A percentile compares a stretch with the other conserved stretches of the same genome.
Conservation (phyloP, 2,329 filamentous ascomycete genomes). For the Penicillium sp. region DNA sequence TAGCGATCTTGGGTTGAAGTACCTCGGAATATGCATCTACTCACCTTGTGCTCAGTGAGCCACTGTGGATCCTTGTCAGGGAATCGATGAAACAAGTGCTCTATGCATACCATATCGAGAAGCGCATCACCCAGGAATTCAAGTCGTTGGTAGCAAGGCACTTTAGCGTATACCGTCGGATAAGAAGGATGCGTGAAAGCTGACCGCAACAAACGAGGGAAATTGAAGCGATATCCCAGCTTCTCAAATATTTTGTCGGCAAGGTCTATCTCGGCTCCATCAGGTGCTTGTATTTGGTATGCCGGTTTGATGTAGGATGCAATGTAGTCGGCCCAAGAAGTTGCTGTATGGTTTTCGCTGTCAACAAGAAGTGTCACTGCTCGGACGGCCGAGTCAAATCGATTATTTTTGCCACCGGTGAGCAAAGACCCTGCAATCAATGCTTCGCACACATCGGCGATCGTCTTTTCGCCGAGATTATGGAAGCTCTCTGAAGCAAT, state of each 20-base stretch:
- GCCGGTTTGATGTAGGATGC: constrained; percentile 64
- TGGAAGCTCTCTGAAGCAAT: constrained; percentile 53
- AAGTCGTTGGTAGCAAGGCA: constrained; percentile 85
- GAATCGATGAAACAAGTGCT: constrained; percentile 74
- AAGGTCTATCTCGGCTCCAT: constrained; percentile 67
- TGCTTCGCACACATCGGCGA: constrained; percentile 93
- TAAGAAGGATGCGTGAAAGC: constrained; percentile 89
- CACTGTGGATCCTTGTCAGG: constrained; percentile 86
- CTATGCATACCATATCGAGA: constrained; percentile 80
- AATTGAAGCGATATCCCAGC: constrained; percentile 66
- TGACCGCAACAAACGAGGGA: constrained; percentile 73
- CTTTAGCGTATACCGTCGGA: constrained; percentile 68
- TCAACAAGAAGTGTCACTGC: constrained; percentile 62
- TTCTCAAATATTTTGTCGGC: constrained; percentile 62
- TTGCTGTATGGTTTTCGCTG: constrained; percentile 67
- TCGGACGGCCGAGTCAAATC: constrained; percentile 61
- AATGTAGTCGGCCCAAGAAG: constrained; percentile 70
- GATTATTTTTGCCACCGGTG: constrained; percentile 47
- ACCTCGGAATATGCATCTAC: not conserved
- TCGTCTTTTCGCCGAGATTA: constrained; percentile 77
- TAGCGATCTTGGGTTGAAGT: not conserved
- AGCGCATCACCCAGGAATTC: constrained; percentile 91
- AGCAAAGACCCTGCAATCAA: constrained; percentile 82
- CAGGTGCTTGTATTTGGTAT: constrained; percentile 65
- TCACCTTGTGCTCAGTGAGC: constrained; percentile 88